Evolutionary conservation across 2,329 filamentous ascomycete genomes (phyloP), one percentile per base, ranked within the genome.

Genomic region (Nemania abortiva): DNA sequence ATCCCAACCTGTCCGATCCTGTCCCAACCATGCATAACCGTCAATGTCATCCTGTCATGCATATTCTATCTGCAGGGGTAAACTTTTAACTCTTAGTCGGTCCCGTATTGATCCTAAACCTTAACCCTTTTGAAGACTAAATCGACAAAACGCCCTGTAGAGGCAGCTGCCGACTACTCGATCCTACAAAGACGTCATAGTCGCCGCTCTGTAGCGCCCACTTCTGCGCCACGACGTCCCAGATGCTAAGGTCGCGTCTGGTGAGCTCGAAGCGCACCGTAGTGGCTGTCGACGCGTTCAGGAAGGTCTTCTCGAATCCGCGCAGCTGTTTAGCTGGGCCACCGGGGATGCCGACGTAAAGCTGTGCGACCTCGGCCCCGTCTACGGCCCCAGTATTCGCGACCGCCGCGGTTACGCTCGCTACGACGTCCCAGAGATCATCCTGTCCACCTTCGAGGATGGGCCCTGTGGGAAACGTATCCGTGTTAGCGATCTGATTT

Each of bases 211-310:
- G 82, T 61, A 90, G 73, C 53, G 82, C 81, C 90, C 90, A 92
- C 74, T 87, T 86, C 80, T 92, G 89, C 37, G 82, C 83, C 1
- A 77, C 80, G 4, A 86, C 83, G 75, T 92, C 88, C 91, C 90
- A 92, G 29, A 88, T 82, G 77, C 89, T 92, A 57, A 92, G 74
- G 74, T 92, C 90, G 68, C 89, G 85, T 49, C 90, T 83, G 20
- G 84, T 91, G 47, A 92, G 76, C 29, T 81, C 76, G 65, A 92
- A 87, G 0, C 74, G 78, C 0, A 90, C 79, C 0, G 80, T 83
- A 18, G 80, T 78, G 20, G 79, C 82, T 65, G 83, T 77, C 0
- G 84, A 83, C 0, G 83, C 80, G 15, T 82, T 79, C 53, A 92
- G 70, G 18, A 80, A 81, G 0, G 85, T 81, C 81, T 92, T 92